These are phyloP conservation scores for Castanea sativa DNA, from an alignment of 306 rosid species.

Conservation along the genomic window DNA sequence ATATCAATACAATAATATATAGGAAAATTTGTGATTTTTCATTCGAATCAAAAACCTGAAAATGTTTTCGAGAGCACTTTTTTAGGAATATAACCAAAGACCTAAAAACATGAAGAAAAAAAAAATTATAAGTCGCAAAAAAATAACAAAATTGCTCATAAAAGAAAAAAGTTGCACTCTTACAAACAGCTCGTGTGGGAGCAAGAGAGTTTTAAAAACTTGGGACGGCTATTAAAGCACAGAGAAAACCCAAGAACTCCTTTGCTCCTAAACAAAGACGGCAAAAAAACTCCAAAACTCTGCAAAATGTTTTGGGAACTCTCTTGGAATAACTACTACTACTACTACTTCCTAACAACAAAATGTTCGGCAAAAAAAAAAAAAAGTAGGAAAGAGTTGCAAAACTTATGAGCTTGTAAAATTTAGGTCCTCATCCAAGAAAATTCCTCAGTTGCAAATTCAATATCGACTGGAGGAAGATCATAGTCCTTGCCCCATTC, in stretches of 20 bases:
- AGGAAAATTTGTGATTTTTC: no score
- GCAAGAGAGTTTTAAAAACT: constrained; percentile 13
- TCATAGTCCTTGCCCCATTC: constrained; percentile 15
- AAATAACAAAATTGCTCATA: not conserved
- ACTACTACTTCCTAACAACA: constrained; percentile 31
- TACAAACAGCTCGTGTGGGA: constrained; percentile 6
- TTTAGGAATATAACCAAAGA: no score
- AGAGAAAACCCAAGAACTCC: not conserved
- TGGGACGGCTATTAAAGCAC: constrained; percentile 23
- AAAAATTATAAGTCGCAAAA: no score
- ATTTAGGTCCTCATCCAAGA: constrained; percentile 48
- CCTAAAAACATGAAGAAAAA: no score
- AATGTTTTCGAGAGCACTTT: no score
- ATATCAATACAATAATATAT: not conserved
- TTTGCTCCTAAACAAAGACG: constrained; percentile 1
- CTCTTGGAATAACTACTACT: not conserved
- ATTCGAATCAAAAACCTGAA: no score
- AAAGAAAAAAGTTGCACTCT: no score
- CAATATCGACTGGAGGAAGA: constrained; percentile 39
- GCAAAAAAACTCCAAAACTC: not conserved
- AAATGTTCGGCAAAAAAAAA: not conserved
- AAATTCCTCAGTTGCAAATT: constrained; percentile 32
- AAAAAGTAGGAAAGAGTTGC: not conserved
- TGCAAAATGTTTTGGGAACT: not conserved
- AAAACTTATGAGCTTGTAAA: constrained; percentile 12